phyloP scores from a whole-genome alignment of 768 basidiomycete species.

The Xerocomellus amylosporus region DNA sequence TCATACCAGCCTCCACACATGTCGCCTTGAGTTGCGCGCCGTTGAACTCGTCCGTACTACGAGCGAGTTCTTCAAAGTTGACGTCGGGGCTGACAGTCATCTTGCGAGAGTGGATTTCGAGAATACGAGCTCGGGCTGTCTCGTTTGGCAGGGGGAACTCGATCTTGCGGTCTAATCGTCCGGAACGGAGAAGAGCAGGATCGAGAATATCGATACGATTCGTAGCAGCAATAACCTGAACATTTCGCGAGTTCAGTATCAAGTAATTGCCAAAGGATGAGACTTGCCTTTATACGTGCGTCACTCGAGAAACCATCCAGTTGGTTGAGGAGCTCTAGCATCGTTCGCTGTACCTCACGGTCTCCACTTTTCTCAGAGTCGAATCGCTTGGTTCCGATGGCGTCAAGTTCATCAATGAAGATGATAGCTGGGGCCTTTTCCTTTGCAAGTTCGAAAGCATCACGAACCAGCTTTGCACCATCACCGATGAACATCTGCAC shows the following conservation, averaged over 20 bases:
- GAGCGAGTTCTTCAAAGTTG: slow-evolving; percentile 94
- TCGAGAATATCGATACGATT: slow-evolving; percentile 99
- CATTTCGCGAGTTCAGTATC: slow-evolving; percentile 6
- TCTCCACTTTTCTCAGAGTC: slow-evolving; percentile 99
- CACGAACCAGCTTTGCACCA: slow-evolving; percentile 97
- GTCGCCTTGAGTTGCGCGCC: slow-evolving; percentile 97
- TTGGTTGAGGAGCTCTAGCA: slow-evolving; percentile 98
- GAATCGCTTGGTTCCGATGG: slow-evolving; percentile 98
- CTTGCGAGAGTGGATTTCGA: slow-evolving; percentile 96
- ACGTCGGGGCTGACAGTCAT: slow-evolving; percentile 86
- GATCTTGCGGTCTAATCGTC: slow-evolving; percentile 96
- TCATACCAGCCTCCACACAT: slow-evolving; percentile 99
- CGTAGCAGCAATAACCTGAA: slow-evolving; percentile 94
- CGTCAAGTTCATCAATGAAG: slow-evolving; percentile 97
- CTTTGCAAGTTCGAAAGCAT: slow-evolving; percentile 97
- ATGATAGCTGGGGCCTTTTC: slow-evolving; percentile 99
- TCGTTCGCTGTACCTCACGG: slow-evolving; percentile 99
- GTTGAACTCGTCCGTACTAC: slow-evolving; percentile 98
- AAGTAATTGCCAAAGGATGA: neutral
- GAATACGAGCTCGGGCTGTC: slow-evolving; percentile 91
- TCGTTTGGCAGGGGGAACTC: slow-evolving; percentile 98
- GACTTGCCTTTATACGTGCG: slow-evolving; percentile 86
- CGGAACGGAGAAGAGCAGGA: slow-evolving; percentile 96
- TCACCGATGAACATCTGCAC: slow-evolving; percentile 99
- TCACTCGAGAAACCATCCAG: slow-evolving; percentile 97